phyloP scores from a whole-genome alignment of 2,329 filamentous ascomycete species.

The Lasiodiplodia sp. region DNA sequence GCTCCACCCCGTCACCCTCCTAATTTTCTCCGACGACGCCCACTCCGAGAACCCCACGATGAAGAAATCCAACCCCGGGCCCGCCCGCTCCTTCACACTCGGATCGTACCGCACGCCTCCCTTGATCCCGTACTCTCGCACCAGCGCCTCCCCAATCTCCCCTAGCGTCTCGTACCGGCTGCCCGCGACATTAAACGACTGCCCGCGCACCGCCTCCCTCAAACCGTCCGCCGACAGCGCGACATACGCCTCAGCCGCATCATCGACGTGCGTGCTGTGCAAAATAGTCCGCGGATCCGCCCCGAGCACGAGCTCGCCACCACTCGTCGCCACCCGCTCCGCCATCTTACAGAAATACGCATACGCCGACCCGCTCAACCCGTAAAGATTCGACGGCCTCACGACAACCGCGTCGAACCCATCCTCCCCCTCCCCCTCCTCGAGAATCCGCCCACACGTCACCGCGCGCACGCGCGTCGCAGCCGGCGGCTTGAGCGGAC shows the following conservation, averaged over 20 bases:
- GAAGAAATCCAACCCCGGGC: neutral
- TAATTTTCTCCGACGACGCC: neutral
- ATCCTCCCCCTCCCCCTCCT: neutral
- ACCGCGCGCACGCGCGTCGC: neutral
- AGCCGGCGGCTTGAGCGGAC: neutral
- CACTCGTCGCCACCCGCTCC: neutral
- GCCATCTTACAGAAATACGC: neutral
- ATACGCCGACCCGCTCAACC: neutral
- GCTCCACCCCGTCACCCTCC: neutral
- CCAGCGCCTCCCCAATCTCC: neutral
- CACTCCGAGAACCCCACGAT: neutral
- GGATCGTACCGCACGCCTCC: neutral
- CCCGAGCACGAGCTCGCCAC: neutral
- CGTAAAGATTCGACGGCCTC: neutral
- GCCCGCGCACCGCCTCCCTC: neutral
- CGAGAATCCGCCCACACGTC: neutral
- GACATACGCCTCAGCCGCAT: neutral
- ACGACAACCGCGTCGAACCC: neutral
- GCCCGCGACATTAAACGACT: neutral
- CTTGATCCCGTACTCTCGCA: neutral
- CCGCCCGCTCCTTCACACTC: neutral
- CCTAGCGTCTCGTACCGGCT: neutral
- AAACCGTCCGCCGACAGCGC: neutral
- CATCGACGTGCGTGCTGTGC: conserved; percentile 1
- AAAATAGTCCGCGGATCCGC: neutral